phyloP scores from a whole-genome alignment of 2,329 filamentous ascomycete species.

The Coniochaeta hoffmannii region DNA sequence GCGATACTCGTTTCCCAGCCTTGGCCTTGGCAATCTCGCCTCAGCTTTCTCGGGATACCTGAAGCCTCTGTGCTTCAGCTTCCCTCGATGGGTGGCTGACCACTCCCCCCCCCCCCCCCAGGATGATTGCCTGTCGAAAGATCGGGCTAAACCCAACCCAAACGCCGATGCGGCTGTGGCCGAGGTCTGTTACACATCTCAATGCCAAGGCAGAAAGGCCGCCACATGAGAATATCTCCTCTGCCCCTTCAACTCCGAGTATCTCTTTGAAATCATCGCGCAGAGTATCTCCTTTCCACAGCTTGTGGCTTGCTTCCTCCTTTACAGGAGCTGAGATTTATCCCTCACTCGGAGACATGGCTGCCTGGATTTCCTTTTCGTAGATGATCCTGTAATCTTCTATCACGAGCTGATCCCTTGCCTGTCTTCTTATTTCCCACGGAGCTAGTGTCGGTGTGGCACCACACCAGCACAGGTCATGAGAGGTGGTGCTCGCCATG shows the following conservation, averaged over 20 bases:
- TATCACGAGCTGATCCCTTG: not conserved
- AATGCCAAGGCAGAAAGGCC: not conserved
- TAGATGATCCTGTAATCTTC: not conserved
- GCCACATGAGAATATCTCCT: not conserved
- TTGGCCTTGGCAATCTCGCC: not conserved
- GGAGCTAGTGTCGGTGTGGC: not conserved
- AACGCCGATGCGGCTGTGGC: not conserved
- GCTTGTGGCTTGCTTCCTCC: not conserved
- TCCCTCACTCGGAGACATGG: not conserved
- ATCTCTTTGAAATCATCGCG: not conserved
- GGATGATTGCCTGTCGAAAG: not conserved
- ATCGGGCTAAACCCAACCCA: not conserved
- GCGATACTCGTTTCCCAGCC: not conserved
- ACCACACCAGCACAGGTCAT: not conserved
- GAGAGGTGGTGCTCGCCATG: not conserved
- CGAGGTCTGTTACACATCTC: not conserved
- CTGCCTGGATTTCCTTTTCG: not conserved
- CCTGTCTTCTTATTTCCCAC: not conserved
- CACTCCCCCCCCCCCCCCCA: not conserved
- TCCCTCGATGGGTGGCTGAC: not conserved
- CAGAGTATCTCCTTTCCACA: not conserved
- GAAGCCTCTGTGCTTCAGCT: not conserved
- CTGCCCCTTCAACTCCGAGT: not conserved
- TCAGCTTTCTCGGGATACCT: not conserved
- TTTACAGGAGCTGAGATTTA: not conserved